phyloP scores from a whole-genome alignment of 2,329 filamentous ascomycete genomes.

The Exophiala sp. region DNA sequence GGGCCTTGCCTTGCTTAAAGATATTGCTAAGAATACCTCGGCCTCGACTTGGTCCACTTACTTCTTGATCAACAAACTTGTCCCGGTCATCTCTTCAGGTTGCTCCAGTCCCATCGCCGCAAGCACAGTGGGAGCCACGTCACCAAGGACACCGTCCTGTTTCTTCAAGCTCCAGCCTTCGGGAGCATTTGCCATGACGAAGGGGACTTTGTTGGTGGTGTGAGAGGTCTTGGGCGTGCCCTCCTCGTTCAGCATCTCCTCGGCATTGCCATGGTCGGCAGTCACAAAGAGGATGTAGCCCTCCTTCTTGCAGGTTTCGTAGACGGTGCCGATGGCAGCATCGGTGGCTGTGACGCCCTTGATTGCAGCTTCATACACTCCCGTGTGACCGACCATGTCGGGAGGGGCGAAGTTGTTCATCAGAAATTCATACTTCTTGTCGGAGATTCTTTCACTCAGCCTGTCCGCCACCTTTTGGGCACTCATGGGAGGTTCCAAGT shows the following conservation, averaged over 20 bases:
- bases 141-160: conserved; percentile 82
- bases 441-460: conserved; percentile 76
- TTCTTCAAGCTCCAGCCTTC: conserved; percentile 81
- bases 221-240: conserved; percentile 98
- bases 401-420: conserved; percentile 99
- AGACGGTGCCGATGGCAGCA: conserved; percentile 86
- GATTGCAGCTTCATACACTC: conserved; percentile 91
- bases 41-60: conserved; percentile 21
- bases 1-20: conserved; percentile 13
- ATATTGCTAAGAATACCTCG: conserved; percentile 15
- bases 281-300: conserved; percentile 94
- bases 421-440: conserved; percentile 86
- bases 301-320: conserved; percentile 87
- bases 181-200: conserved; percentile 96
- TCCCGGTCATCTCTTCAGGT: conserved; percentile 86
- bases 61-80: conserved; percentile 72
- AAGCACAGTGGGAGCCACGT: conserved; percentile 92
- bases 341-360: conserved; percentile 80
- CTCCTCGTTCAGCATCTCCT: conserved; percentile 97
- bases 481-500: conserved; percentile 92
- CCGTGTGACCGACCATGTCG: conserved; percentile 98
- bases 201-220: conserved; percentile 95
- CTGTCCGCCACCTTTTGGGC: conserved; percentile 84
- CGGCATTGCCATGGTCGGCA: conserved; percentile 92
- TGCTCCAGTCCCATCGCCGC: conserved; percentile 84